Evolutionary conservation across 2,329 filamentous ascomycete genomes (phyloP).

Genomic region (Blastomyces parvus): DNA sequence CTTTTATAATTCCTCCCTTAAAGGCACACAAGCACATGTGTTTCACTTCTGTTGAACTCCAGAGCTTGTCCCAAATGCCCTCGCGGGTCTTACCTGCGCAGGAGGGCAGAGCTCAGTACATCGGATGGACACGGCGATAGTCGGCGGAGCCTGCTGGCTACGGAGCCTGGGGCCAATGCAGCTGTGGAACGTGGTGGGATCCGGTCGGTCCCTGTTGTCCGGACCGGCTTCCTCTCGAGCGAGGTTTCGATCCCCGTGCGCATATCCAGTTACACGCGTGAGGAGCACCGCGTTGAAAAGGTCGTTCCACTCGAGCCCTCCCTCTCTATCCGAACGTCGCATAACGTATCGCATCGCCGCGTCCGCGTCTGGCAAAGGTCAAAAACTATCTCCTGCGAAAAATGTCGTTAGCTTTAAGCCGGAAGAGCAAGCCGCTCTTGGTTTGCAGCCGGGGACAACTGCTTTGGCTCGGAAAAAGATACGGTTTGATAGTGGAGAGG

Average conservation of each 20-base stretch:
- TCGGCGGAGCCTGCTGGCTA: slow-evolving; percentile 26
- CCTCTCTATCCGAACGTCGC: slow-evolving; percentile 23
- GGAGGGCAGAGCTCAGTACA: slow-evolving; percentile 14
- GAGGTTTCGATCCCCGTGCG: background rate
- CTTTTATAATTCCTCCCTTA: background rate
- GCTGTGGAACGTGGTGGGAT: slow-evolving; percentile 10
- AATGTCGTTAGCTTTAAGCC: slow-evolving; percentile 67
- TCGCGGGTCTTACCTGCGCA: slow-evolving; percentile 10
- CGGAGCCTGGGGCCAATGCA: slow-evolving; percentile 5
- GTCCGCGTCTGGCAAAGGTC: slow-evolving; percentile 65
- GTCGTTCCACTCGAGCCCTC: slow-evolving; percentile 24
- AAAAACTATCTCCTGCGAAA: slow-evolving; percentile 55
- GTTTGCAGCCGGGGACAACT: slow-evolving; percentile 26
- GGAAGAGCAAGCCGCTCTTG: slow-evolving; percentile 27
- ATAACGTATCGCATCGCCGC: slow-evolving; percentile 63
- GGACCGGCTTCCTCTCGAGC: background rate
- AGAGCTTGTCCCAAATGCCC: slow-evolving; percentile 15
- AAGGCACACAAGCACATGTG: slow-evolving; percentile 11
- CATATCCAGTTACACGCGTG: background rate
- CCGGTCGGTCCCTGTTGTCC: background rate
- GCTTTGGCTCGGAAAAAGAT: slow-evolving; percentile 50
- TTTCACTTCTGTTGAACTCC: slow-evolving; percentile 7
- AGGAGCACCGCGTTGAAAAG: slow-evolving; percentile 9
- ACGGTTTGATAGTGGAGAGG: slow-evolving; percentile 75
- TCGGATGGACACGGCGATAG: slow-evolving; percentile 24